These are phyloP conservation scores for Scedosporium minutisporum DNA, from an alignment of 2,329 filamentous ascomycete genomes.

Conservation along the genomic window DNA sequence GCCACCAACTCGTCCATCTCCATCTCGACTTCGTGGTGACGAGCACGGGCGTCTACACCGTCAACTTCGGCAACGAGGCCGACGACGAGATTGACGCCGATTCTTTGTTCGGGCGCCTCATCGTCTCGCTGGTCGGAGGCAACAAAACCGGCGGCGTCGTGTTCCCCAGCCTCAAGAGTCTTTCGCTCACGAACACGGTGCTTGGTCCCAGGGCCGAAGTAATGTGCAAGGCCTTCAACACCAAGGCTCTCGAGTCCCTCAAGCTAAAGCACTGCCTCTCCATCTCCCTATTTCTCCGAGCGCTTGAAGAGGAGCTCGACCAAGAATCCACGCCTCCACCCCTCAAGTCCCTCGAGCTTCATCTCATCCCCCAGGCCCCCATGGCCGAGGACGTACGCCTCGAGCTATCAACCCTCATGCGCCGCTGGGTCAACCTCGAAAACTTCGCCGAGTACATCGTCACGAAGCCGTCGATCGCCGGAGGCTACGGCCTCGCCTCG, in stretches of 20 bases:
- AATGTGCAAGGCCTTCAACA: not conserved
- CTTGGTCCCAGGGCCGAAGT: not conserved
- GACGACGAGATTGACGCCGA: not conserved
- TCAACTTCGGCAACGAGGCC: not conserved
- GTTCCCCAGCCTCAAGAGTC: not conserved
- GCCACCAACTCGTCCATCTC: not conserved
- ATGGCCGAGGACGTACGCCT: not conserved
- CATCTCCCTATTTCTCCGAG: not conserved
- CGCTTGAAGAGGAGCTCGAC: not conserved
- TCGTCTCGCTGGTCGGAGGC: not conserved
- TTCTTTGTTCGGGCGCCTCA: not conserved
- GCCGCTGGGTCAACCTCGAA: not conserved
- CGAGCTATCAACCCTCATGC: not conserved
- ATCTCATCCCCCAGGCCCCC: not conserved
- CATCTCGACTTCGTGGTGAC: not conserved
- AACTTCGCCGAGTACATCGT: not conserved
- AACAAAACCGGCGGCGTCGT: not conserved
- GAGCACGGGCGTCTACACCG: not conserved
- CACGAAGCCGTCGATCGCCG: not conserved
- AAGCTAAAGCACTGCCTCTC: not conserved
- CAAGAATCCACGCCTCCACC: not conserved
- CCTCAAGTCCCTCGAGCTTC: not conserved
- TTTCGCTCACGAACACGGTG: constrained; percentile 1
- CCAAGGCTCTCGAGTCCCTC: not conserved
- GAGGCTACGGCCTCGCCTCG: not conserved